A percentile compares a stretch with the other conserved stretches of the same genome.
Evolutionary conservation across 352 stramenopile genomes (phyloP).

Genomic region (Globisporangium iwayamae): DNA sequence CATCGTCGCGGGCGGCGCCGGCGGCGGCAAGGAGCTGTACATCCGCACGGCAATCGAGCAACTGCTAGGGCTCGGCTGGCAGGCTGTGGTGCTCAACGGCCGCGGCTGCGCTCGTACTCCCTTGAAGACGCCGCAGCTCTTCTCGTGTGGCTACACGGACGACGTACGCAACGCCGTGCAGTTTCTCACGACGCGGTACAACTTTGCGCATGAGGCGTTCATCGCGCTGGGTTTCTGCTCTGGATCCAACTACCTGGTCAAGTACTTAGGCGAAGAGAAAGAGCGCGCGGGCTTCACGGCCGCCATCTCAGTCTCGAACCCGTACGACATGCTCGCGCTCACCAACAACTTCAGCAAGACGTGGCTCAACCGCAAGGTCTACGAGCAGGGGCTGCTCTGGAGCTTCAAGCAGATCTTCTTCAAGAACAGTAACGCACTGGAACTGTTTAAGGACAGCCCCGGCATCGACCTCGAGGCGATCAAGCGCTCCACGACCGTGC

Average conservation of each 20-base stretch:
- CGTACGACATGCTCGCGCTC: conserved; percentile 62
- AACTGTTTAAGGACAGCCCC: conserved; percentile 44
- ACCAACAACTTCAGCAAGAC: conserved; percentile 43
- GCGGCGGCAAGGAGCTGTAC: conserved; percentile 72
- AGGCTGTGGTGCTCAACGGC: conserved; percentile 44
- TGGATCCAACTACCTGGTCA: conserved; percentile 74
- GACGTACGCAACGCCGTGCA: conserved; percentile 45
- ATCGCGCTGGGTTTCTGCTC: conserved; percentile 72
- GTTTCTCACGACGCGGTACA: conserved; percentile 36
- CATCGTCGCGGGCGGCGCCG: conserved; percentile 60
- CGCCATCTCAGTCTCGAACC: conserved; percentile 67
- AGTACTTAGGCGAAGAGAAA: conserved; percentile 70
- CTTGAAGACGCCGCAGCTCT: conserved; percentile 24
- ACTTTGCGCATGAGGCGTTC: conserved; percentile 41
- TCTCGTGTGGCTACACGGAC: conserved; percentile 42
- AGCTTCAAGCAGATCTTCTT: neutral
- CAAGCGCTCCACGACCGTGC: conserved; percentile 29
- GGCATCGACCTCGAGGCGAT: conserved; percentile 44
- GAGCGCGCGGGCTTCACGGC: conserved; percentile 38
- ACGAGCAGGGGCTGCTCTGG: conserved; percentile 34
- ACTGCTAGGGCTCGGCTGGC: conserved; percentile 30
- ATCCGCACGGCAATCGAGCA: conserved; percentile 47
- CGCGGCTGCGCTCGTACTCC: conserved; percentile 37
- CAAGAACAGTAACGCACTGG: conserved; percentile 33
- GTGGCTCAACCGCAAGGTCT: conserved; percentile 56